phyloP scores from a whole-genome alignment of 1,284 basidiomycete species.

The Polyporus tsugae region DNA sequence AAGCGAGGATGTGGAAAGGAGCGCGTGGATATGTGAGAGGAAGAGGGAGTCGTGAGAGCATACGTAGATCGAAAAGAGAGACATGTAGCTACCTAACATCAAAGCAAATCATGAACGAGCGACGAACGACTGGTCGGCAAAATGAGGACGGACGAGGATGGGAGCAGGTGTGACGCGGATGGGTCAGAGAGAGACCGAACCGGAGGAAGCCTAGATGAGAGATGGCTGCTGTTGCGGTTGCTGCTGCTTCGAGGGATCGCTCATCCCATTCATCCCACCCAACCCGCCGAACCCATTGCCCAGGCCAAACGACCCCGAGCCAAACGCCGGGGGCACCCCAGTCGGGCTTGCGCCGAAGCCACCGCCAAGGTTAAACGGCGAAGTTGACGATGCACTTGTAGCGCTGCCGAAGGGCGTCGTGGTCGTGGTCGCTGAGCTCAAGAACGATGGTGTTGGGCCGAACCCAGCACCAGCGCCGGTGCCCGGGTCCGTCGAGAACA shows the following conservation, averaged over 20 bases:
- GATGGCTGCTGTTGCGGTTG: slow-evolving; percentile 46
- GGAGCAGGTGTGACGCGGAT: background rate
- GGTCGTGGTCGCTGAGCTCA: slow-evolving; percentile 29
- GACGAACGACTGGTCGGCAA: background rate
- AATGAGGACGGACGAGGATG: background rate
- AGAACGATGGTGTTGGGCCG: slow-evolving; percentile 28
- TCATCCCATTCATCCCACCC: slow-evolving; percentile 23
- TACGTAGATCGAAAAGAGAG: background rate
- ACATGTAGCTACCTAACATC: slow-evolving; percentile 4
- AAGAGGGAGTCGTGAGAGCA: background rate
- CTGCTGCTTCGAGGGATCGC: slow-evolving; percentile 37
- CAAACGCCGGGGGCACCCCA: slow-evolving; percentile 21
- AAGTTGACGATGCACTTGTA: slow-evolving; percentile 12
- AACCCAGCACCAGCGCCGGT: slow-evolving; percentile 12
- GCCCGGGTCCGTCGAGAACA: slow-evolving; percentile 38
- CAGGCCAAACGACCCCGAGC: slow-evolving; percentile 29
- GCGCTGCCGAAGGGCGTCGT: slow-evolving; percentile 15
- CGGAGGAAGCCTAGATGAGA: slow-evolving; percentile 44
- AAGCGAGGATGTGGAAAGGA: background rate
- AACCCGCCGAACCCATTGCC: slow-evolving; percentile 22
- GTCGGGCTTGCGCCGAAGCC: slow-evolving; percentile 23
- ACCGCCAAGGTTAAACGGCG: slow-evolving; percentile 31
- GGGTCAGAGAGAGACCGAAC: background rate
- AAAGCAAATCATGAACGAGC: slow-evolving; percentile 7
- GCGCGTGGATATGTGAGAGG: background rate